phyloP scores from a whole-genome alignment of 257 asterid genomes.

The Solanum boliviense region DNA sequence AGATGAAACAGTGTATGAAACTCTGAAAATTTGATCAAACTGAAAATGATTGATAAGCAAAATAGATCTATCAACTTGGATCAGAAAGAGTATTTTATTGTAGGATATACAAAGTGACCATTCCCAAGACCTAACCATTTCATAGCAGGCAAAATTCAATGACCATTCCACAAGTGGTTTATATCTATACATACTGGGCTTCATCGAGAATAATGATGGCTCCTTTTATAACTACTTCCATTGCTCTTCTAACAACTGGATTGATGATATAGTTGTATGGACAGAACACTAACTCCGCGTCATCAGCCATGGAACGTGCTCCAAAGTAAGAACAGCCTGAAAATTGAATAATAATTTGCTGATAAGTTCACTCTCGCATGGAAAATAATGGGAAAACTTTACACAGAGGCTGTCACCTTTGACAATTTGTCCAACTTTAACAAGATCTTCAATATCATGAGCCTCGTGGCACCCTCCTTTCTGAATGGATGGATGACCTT shows the following conservation, averaged over 20 bases:
- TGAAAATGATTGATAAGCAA: not conserved
- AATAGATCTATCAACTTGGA: not conserved
- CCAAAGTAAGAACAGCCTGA: slow-evolving; percentile 96
- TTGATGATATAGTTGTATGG: slow-evolving; percentile 84
- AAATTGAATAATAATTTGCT: slow-evolving; percentile 21
- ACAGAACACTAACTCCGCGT: slow-evolving; percentile 85
- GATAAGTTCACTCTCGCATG: slow-evolving; percentile 1
- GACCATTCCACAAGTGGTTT: not conserved
- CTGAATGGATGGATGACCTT: slow-evolving; percentile 79
- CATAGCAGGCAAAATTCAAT: not conserved
- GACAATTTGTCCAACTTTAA: slow-evolving; percentile 78
- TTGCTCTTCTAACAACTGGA: slow-evolving; percentile 74
- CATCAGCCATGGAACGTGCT: slow-evolving; percentile 71
- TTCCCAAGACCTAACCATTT: not conserved
- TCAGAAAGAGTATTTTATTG: not conserved
- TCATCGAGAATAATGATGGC: slow-evolving; percentile 86
- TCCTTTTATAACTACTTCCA: slow-evolving; percentile 71
- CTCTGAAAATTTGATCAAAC: not conserved
- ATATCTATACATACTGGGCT: slow-evolving; percentile 71
- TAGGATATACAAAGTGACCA: not conserved
- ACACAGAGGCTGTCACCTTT: slow-evolving; percentile 37
- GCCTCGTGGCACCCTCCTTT: slow-evolving; percentile 97
- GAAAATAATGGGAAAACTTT: not conserved
- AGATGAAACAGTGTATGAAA: not conserved
- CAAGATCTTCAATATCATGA: slow-evolving; percentile 97